Evolutionary conservation across 108 stramenopile genomes (phyloP), one percentile per base, ranked within the genome.

Genomic region (Bacterosira constricta): DNA sequence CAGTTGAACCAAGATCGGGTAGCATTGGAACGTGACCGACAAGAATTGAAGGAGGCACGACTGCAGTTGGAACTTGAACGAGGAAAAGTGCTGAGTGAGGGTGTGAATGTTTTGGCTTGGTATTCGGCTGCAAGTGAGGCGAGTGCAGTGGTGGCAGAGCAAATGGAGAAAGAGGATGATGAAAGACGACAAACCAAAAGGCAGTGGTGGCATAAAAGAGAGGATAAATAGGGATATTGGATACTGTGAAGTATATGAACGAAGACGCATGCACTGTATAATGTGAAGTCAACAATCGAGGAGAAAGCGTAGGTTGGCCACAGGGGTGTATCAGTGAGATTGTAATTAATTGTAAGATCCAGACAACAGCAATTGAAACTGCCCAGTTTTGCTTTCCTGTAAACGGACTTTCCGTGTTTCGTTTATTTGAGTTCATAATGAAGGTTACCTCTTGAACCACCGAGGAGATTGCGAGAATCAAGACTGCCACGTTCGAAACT

Each of bases 41-140:
- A 32, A 42, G 45, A 47, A 5, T 17, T 73, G 27, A 36, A n/a
- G 10, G 72, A 73, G 23, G 62, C 37, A 62, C 36, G 12, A 46
- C 13, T 4, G 42, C 35, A 49, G 31, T 21, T 80, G 52, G 71
- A 80, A 38, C 35, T 44, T 21, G 79, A 80, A 21, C 46, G 71
- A 51, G 29, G 10, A 27, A 72, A 68, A 31, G 12, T 80, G 34
- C 21, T 80, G 9, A 30, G 65, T 20, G 79, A 80, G 62, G 58
- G 66, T 23, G 54, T 73, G 27, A 61, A 44, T 56, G n/a, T 80
- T n/a, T 23, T 80, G 44, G 51, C 66, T 47, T 80, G 71, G 79
- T 75, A 67, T 59, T 34, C 20, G 29, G 49, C 61, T 15, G 61
- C 52, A 13, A 50, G 31, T 18, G 51, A 66, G 41, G 45, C 70